Conservation (phyloP, 768 basidiomycete genomes). For the Phlebiopsis gigantea region DNA sequence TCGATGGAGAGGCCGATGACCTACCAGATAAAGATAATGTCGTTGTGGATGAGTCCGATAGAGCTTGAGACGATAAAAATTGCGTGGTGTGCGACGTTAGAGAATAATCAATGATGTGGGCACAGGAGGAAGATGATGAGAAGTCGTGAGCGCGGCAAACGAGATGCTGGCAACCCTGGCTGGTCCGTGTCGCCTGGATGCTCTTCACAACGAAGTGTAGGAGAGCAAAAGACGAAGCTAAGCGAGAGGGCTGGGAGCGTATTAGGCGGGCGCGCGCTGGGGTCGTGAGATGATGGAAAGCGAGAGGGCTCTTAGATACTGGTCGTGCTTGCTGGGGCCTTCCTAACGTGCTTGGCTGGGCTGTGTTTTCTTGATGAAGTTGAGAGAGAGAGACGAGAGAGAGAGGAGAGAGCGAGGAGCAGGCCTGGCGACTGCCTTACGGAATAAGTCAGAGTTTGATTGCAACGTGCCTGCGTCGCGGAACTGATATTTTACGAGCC, state of each 20-base stretch:
- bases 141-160: conserved; percentile 23
- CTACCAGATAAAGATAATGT: conserved; percentile 50
- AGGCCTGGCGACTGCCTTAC: conserved; percentile 44
- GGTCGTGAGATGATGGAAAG: conserved; percentile 6
- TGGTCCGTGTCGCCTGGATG: background rate
- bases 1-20: conserved; percentile 8
- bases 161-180: conserved; percentile 48
- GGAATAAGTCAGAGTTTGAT: conserved; percentile 57
- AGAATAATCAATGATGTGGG: conserved; percentile 43
- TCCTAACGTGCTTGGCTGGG: background rate
- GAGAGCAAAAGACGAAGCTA: conserved; percentile 26
- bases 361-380: background rate
- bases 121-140: conserved; percentile 35
- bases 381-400: conserved; percentile 22
- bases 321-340: conserved; percentile 7
- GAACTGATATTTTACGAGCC: conserved; percentile 34
- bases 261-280: conserved; percentile 1
- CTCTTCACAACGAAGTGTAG: background rate
- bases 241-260: conserved; percentile 5
- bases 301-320: background rate
- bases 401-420: conserved; percentile 45
- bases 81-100: conserved; percentile 34
- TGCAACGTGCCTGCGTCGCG: conserved; percentile 69
- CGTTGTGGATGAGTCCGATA: conserved; percentile 34
- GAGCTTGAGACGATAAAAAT: conserved; percentile 42